Conservation (phyloP, 169 alveolate genomes). For the Babesia sp. region DNA sequence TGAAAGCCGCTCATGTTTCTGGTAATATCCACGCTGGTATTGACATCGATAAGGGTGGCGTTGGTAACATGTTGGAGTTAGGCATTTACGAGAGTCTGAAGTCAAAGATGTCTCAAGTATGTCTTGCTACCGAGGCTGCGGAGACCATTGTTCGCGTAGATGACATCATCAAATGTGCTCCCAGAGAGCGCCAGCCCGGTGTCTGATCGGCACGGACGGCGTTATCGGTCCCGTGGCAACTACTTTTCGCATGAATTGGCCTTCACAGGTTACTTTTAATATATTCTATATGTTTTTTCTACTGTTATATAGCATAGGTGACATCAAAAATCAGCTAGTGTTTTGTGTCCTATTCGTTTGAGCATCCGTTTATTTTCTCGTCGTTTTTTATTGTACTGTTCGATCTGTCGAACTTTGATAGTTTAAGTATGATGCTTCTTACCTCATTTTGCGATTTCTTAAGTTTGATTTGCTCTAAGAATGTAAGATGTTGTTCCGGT, state of each 20-base stretch:
- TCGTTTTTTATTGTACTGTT: constrained; percentile 38
- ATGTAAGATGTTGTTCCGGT: constrained; percentile 27
- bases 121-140: constrained; percentile 99
- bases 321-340: constrained; percentile 43
- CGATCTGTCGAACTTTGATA: constrained; percentile 47
- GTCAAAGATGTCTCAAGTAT: constrained; percentile 94
- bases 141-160: constrained; percentile 98
- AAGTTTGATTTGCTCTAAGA: constrained; percentile 58
- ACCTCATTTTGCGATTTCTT: constrained; percentile 50
- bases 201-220: constrained; percentile 11
- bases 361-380: constrained; percentile 49
- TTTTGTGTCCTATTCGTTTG: constrained; percentile 58
- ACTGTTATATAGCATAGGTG: background rate
- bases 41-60: constrained; percentile 90
- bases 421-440: background rate
- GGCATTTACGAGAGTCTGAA: constrained; percentile 96
- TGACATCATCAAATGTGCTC: constrained; percentile 97
- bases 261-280: background rate
- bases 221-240: background rate
- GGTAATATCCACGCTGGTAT: constrained; percentile 91
- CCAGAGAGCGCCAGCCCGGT: constrained; percentile 88
- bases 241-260: background rate
- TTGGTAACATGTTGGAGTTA: constrained; percentile 92
- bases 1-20: constrained; percentile 91
- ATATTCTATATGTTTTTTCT: background rate